Base-by-base conservation (phyloP, 257 asterid genomes). In the Thymus quinquecostatus region DNA sequence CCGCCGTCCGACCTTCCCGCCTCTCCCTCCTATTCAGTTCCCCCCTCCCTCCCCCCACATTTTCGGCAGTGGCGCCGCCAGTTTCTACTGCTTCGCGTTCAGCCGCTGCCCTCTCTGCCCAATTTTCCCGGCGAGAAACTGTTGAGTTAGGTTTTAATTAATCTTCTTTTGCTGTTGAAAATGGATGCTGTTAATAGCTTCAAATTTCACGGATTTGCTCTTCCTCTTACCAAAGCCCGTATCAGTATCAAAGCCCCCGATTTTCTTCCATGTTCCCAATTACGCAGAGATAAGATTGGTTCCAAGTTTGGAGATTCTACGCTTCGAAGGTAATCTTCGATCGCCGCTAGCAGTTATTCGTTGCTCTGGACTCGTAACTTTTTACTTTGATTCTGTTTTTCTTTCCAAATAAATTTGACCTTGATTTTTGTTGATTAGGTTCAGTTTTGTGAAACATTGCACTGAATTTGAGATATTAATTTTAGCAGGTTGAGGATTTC, bases 401-500 rank as follows among this genome's bases (percentile, higher is more conserved):
- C 4, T 3, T 0, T 1, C 40, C 40, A 36, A 36, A 68, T 6
- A 58, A 21, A 21, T 21, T 21, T 44, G 33, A 10, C 10, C 36
- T 13, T 8, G 21, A 21, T 59, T 58, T 56, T 45, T 32, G 57
- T 60, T 40, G 45, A 13, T 44, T 12, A 27, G 21, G 29, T 8
- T 36, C 6, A 33, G 61, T 51, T 38, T 69, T 32, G 50, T 11
- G 13, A 14, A 11, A 69, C 66, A 44, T 12, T 58, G 48, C 34
- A 55, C 53, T 45, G 55, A 74, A 69, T 59, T 65, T 36, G 28
- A 65, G 44, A 6, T 14, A 32, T 45, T 70, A 12, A 34, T 75
- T 60, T 68, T 64, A 68, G 71, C 83, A 89, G 97, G 83, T 71
- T 80, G 75, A 58, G 79, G 73, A 53, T 81, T 78, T 80, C 66